Conservation (phyloP, 2,329 filamentous ascomycete genomes). For the Dryadomyces quercus-mongolicae region DNA sequence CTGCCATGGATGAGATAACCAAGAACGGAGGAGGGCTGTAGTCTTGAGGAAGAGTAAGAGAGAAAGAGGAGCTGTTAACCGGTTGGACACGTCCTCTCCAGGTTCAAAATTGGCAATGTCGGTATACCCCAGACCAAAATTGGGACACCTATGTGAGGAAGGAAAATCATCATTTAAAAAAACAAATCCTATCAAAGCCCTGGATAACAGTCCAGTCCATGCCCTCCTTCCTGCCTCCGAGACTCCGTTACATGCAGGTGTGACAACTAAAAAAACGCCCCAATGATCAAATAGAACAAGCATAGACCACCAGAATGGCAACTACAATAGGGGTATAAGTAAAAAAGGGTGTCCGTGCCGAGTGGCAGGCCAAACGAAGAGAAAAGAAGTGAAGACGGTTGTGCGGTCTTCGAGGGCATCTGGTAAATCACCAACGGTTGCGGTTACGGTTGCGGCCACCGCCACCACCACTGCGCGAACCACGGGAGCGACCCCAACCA, state of each 20-base stretch:
- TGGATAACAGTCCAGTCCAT: background rate
- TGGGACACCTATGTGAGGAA: background rate
- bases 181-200: background rate
- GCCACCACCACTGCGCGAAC: constrained; percentile 41
- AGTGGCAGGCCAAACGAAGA: background rate
- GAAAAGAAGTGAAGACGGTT: constrained; percentile 2
- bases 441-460: constrained; percentile 41
- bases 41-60: background rate
- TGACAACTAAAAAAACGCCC: background rate
- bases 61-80: background rate
- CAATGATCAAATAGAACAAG: background rate
- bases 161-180: background rate
- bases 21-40: background rate
- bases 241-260: background rate
- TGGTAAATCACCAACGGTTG: constrained; percentile 28
- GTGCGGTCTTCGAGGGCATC: background rate
- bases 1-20: constrained; percentile 26
- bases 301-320: too few species aligned
- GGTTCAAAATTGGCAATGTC: background rate
- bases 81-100: background rate
- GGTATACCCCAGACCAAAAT: background rate
- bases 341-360: background rate
- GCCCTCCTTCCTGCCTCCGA: background rate
- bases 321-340: background rate
- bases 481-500: constrained; percentile 28